Conservation (phyloP, 768 basidiomycete species). For the Rhizopogon rudus region DNA sequence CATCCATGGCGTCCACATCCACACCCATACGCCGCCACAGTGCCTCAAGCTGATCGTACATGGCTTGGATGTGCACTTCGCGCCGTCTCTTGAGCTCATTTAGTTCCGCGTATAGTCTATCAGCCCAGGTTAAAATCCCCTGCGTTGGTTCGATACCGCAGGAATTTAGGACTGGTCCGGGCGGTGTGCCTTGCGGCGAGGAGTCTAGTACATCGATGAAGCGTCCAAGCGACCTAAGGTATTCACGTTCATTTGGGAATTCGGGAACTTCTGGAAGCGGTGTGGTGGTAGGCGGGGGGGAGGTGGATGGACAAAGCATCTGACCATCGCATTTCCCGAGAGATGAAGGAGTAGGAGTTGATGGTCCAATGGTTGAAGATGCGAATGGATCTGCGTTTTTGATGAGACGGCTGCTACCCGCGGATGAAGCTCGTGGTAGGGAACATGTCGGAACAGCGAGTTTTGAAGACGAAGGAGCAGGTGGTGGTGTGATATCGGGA, state of each 20-base stretch:
- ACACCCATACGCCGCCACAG: constrained; percentile 89
- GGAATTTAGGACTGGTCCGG: constrained; percentile 20
- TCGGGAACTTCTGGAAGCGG: constrained; percentile 5
- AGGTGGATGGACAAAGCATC: constrained; percentile 31
- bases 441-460: constrained; percentile 32
- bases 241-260: constrained; percentile 35
- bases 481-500: constrained; percentile 37
- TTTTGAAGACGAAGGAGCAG: constrained; percentile 32
- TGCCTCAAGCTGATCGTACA: constrained; percentile 91
- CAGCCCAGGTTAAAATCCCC: constrained; percentile 71
- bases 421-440: constrained; percentile 43
- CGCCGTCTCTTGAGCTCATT: constrained; percentile 70
- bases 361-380: neutral
- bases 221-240: constrained; percentile 54
- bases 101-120: constrained; percentile 49
- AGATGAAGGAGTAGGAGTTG: constrained; percentile 47
- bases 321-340: constrained; percentile 28
- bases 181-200: constrained; percentile 19
- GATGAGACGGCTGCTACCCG: constrained; percentile 15
- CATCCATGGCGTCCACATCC: constrained; percentile 75
- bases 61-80: constrained; percentile 82
- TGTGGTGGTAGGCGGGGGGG: constrained; percentile 3
- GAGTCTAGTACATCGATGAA: constrained; percentile 59
- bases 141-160: constrained; percentile 70
- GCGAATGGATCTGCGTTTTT: constrained; percentile 20